These are phyloP conservation scores for Forsythia viridissima DNA, from an alignment of 257 asterid genomes.

Conservation along the genomic window DNA sequence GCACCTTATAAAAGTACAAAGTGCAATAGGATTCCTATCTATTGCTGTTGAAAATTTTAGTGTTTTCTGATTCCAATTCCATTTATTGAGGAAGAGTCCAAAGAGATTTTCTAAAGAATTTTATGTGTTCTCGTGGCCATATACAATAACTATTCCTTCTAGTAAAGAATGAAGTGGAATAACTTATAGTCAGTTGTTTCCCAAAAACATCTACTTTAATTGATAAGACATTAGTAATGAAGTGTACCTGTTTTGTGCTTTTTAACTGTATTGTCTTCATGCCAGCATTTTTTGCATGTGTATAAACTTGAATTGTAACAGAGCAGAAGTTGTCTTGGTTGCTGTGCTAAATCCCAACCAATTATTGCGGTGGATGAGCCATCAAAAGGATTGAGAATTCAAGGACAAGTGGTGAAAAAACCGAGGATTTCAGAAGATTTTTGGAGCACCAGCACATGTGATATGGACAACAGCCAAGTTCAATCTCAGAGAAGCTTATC, in stretches of 20 bases:
- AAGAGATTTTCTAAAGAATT: not conserved
- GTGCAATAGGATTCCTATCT: not conserved
- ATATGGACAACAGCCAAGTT: conserved; percentile 55
- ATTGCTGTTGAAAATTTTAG: not conserved
- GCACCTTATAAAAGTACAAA: not conserved
- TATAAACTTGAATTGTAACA: conserved; percentile 56
- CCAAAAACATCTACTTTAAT: not conserved
- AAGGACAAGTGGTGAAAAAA: conserved; percentile 60
- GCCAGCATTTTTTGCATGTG: conserved; percentile 31
- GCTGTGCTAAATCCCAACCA: conserved; percentile 66
- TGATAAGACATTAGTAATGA: not conserved
- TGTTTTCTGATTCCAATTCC: not conserved
- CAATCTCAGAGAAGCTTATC: conserved; percentile 79
- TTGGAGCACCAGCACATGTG: conserved; percentile 85
- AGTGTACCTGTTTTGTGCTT: not conserved
- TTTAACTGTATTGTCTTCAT: not conserved
- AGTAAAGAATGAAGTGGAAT: not conserved
- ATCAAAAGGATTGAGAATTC: conserved; percentile 69
- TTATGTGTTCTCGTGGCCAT: not conserved
- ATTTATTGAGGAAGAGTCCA: not conserved
- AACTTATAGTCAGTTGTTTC: not conserved
- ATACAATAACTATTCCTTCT: not conserved
- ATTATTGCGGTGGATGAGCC: conserved; percentile 72
- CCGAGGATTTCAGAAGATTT: conserved; percentile 64
- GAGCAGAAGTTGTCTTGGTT: conserved; percentile 83